phyloP scores from a whole-genome alignment of 371 early-diverging fungal genomes.

The Circinella umbellata region DNA sequence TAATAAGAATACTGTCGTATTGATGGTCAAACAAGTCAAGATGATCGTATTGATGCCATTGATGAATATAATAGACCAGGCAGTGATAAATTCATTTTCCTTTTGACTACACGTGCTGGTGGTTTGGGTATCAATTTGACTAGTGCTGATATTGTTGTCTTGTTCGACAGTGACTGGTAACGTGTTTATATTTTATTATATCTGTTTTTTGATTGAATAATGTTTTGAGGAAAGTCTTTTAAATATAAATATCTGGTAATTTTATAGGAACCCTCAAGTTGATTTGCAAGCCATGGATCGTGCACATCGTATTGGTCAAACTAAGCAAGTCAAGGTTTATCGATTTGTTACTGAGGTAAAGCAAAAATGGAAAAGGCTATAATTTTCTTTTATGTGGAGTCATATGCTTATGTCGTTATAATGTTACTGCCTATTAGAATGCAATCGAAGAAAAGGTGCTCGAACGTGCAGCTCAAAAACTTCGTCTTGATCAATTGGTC shows the following conservation, averaged over 20 bases:
- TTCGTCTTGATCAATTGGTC: conserved; percentile 97
- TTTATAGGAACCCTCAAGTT: conserved; percentile 86
- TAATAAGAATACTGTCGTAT: conserved; percentile 92
- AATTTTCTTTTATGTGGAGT: too few relatives aligned
- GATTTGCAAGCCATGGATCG: conserved; percentile 97
- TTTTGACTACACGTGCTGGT: conserved; percentile 98
- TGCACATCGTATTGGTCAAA: conserved; percentile 99
- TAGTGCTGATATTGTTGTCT: conserved; percentile 96
- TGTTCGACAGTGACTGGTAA: conserved; percentile 98
- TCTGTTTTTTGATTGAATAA: too few relatives aligned
- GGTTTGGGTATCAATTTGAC: conserved; percentile 99
- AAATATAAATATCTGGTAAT: too few relatives aligned
- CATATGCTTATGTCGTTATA: too few relatives aligned
- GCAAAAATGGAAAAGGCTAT: neutral
- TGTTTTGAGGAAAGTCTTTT: too few relatives aligned
- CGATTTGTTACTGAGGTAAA: conserved; percentile 93
- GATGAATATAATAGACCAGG: conserved; percentile 95
- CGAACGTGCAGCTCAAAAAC: conserved; percentile 95
- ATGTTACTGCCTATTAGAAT: conserved; percentile 36
- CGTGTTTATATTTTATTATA: too few relatives aligned
- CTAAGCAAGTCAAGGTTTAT: conserved; percentile 97
- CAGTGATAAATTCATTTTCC: conserved; percentile 94
- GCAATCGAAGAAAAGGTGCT: conserved; percentile 99
- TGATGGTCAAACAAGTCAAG: conserved; percentile 96
- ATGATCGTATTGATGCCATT: conserved; percentile 91